phyloP scores from a whole-genome alignment of 164 flowering plant species.

The Magnolia kwangsiensis region DNA sequence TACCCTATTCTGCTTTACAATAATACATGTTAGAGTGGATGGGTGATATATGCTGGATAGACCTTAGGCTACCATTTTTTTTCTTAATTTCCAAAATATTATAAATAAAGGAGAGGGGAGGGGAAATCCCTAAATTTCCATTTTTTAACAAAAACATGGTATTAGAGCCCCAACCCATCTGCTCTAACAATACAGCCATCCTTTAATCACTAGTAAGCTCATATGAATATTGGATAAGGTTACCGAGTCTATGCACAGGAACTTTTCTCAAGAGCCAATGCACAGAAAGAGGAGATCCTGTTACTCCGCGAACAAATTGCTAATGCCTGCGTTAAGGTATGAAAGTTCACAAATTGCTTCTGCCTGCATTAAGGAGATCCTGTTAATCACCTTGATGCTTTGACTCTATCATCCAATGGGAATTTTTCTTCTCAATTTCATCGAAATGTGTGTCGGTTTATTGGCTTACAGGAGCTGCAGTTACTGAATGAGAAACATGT shows the following conservation, averaged over 20 bases:
- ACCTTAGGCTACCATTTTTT: neutral
- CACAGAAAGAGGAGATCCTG: slow-evolving; percentile 63
- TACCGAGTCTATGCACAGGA: slow-evolving; percentile 35
- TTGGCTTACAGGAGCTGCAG: slow-evolving; percentile 58
- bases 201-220: neutral
- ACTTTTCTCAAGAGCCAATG: slow-evolving; percentile 43
- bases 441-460: slow-evolving; percentile 2
- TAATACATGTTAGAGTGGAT: too few species aligned
- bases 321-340: slow-evolving; percentile 60
- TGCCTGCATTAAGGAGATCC: neutral
- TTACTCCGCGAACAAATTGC: slow-evolving; percentile 62
- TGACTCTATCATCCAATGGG: neutral
- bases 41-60: too few species aligned
- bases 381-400: neutral
- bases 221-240: neutral
- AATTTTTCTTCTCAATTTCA: neutral
- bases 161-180: neutral
- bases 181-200: neutral
- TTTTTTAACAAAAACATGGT: neutral
- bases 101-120: too few species aligned
- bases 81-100: neutral
- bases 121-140: too few species aligned
- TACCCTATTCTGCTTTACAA: neutral
- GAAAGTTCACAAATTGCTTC: neutral
- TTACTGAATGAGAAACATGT: slow-evolving; percentile 68